These are phyloP conservation scores for Chiua virens DNA, from an alignment of 768 basidiomycete genomes.

Conservation along the genomic window DNA sequence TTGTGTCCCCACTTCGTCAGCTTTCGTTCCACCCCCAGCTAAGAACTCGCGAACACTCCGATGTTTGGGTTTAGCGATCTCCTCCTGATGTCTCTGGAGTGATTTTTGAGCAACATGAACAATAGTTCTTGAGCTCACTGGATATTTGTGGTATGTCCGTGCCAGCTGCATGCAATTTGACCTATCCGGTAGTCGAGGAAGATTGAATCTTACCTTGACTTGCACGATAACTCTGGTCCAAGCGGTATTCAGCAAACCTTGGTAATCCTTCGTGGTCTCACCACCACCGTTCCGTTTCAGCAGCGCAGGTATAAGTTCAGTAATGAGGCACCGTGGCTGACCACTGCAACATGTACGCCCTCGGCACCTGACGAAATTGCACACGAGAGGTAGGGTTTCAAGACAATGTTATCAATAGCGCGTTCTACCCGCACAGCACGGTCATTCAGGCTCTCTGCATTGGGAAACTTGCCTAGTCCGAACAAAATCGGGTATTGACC, in stretches of 20 bases:
- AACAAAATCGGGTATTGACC: conserved; percentile 53
- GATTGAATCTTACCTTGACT: conserved; percentile 39
- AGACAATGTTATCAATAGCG: conserved; percentile 50
- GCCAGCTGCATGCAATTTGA: conserved; percentile 27
- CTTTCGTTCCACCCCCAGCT: conserved; percentile 33
- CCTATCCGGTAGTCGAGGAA: background rate
- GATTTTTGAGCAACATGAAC: conserved; percentile 11
- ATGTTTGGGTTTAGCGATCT: conserved; percentile 80
- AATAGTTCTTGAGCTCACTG: conserved; percentile 17
- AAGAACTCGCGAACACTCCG: conserved; percentile 77
- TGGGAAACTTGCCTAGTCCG: conserved; percentile 57
- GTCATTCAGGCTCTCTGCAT: conserved; percentile 71
- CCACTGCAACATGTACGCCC: conserved; percentile 57
- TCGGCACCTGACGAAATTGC: conserved; percentile 38
- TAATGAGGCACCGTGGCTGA: conserved; percentile 76
- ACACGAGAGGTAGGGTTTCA: conserved; percentile 51
- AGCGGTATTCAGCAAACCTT: conserved; percentile 65
- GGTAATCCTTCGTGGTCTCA: conserved; percentile 33
- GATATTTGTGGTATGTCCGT: conserved; percentile 20
- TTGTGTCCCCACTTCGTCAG: conserved; percentile 24
- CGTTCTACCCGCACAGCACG: conserved; percentile 53
- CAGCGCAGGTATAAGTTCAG: conserved; percentile 55
- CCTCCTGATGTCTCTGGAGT: conserved; percentile 63
- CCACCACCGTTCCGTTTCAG: conserved; percentile 41
- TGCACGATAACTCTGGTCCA: conserved; percentile 61